Evolutionary conservation across 345 rosid species (phyloP), one percentile per base, ranked within the genome.

Genomic region (Fremontodendron californicum): DNA sequence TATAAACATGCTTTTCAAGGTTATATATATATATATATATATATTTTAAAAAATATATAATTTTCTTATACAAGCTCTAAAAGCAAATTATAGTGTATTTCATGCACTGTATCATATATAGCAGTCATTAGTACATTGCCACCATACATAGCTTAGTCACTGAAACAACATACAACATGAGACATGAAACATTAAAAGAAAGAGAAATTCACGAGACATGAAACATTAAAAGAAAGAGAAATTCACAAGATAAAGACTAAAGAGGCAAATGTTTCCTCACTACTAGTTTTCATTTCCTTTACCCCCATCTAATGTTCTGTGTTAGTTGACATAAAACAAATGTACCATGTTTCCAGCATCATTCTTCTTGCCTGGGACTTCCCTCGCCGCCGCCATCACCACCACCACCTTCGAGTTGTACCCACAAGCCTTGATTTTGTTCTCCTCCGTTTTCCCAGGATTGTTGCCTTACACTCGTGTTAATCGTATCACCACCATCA

Each of bases 401-500:
- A n/a, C n/a, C 87, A 52, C 82, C 87, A 48, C 83, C 90, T 6
- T 86, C 91, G 4, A 90, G 87, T 51, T 85, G 88, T 7, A 82
- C 88, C 98, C 97, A 89, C 77, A 90, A 72, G 75, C 86, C 83
- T 74, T 66, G 85, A 78, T 85, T 89, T 82, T 90, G 85, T 76
- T 90, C 96, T 67, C 84, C 91, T 31, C 86, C 88, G 52, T 88
- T 90, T 70, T 90, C 98, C 90, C 88, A 89, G 0, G 82, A n/a
- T 25, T 81, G 88, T 68, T 89, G 94, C 80, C 92, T 83, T 73
- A 71, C 84, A 52, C 88, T 82, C 65, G 86, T 81, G 57, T 86
- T 89, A 33, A 84, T 86, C 10, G 91, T 89, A 13, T 88, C 93
- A 39, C 88, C 91, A 33, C 91, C 90, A 23, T 91, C 93, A 9